Evolutionary conservation across 169 alveolate species (phyloP), one percentile per base, ranked within the genome.

Genomic region (Plasmodium adleri): DNA sequence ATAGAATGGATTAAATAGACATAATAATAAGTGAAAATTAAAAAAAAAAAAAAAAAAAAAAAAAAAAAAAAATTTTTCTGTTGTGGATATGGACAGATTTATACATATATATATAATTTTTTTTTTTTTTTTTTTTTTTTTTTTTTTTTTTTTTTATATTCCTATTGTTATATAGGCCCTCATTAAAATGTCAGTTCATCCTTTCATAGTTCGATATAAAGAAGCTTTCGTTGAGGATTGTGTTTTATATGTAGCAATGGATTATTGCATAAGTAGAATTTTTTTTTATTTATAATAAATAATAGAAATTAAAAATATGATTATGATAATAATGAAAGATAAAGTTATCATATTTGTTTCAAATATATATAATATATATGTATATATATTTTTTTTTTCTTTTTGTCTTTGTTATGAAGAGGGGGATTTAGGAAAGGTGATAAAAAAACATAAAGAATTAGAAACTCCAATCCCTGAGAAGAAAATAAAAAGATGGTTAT

Each of bases 171-270:
- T 39, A 39, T 39, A 86, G 92, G 76, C 92, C 59, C 54, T 86
- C 26, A 54, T 86, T 64, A 87, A 86, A 49, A 87, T 86, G 8
- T 86, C 92, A 13, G 54, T 72, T 22, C 92, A 86, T n/a, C 92
- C 92, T 15, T 86, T 86, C 52, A 86, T 86, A 54, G 92, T 86
- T 45, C n/a, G 87, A 60, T 86, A 86, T 67, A 86, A 86, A 47
- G 92, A 86, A 63, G 92, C 92, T 9, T 86, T 86, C 58, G 43
- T 86, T 60, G 88, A 86, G 56, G 73, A 72, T 39, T 47, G 47
- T n/a, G 63, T 56, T 43, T 62, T 86, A 54, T 86, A 28, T 66
- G 76, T 86, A n/a, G 88, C 73, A 13, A 86, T 86, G 92, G 92
- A 86, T 67, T 86, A 47, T 62, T 86, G 92, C 32, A 47, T 87